Evolutionary conservation across 805 yeast species (phyloP), one percentile per base, ranked within the genome.

Genomic region (Candida insectalens): DNA sequence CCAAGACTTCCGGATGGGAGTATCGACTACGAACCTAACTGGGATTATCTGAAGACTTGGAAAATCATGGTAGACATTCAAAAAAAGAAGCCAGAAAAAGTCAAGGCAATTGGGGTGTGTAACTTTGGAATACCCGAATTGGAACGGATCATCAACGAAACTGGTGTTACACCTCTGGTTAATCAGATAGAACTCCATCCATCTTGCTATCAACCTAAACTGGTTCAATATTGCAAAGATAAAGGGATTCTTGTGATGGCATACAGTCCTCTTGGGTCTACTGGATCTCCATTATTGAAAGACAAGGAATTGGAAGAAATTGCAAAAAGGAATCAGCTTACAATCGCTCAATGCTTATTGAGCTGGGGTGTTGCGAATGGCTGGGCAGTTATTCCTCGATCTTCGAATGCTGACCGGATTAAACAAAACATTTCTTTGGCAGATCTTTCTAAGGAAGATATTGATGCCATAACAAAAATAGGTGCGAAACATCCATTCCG

Each of bases 41-140:
- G 47, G 46, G 88, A 83, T 47, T 92, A 45, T 37, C 55, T 87
- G 10, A 71, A 76, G 26, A 87, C 88, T 10, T 70, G 69, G 43
- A 72, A 75, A 49, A 74, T 74, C 38, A 62, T 79, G 38, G 84
- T 81, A 36, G 87, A 83, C 52, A 80, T 79, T 28, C 84, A 73
- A 53, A 62, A 51, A 27, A 62, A 65, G 19, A 17, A 12, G 14
- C 14, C 13, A 60, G 65, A 62, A n/a, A 56, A 59, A 39, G 49
- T 59, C 20, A 59, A 51, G 36, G 49, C 68, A 10, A 59, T 67
- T 44, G 73, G 72, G 17, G 69, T 67, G 14, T 62, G 69, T 13
- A 67, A 65, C 45, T 36, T 36, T 27, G 34, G 38, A 6, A 38
- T 55, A 18, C 46, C 48, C 26, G 57, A 59, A 37, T 37, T 62